Conservation (phyloP, 2,329 filamentous ascomycete species). For the Lasiodiplodia hormozganensis region DNA sequence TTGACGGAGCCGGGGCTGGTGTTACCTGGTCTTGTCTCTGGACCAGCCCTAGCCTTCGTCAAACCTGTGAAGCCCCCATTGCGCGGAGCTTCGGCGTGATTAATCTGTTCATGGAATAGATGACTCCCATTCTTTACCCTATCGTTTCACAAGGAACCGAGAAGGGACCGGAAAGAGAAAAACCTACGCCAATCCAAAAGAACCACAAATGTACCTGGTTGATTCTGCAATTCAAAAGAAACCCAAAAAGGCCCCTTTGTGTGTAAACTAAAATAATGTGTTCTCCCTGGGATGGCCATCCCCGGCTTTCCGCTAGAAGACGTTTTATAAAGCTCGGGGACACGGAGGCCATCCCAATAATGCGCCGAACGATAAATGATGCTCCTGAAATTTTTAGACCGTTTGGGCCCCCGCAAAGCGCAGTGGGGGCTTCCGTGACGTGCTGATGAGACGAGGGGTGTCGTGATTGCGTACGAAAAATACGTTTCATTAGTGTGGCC, state of each 20-base stretch:
- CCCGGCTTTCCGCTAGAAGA: not conserved
- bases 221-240: constrained; percentile 31
- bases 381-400: constrained; percentile 14
- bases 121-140: not conserved
- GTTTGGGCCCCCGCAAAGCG: not conserved
- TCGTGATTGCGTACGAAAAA: constrained; percentile 16
- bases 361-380: constrained; percentile 22
- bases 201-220: constrained; percentile 32
- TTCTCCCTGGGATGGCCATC: not conserved
- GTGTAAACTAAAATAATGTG: constrained; percentile 18
- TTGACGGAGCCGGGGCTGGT: not conserved
- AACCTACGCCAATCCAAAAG: constrained; percentile 10
- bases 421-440: constrained; percentile 1
- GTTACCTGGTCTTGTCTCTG: not conserved
- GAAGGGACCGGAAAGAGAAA: constrained; percentile 17
- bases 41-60: not conserved
- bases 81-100: constrained; percentile 12
- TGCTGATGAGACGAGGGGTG: constrained; percentile 14
- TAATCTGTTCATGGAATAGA: constrained; percentile 12
- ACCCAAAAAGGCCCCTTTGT: not conserved
- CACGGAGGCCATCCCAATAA: constrained; percentile 15
- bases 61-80: constrained; percentile 8
- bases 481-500: constrained; percentile 1
- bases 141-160: not conserved
- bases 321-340: constrained; percentile 5